Percentiles rank a stretch among this genome's conserved stretches.
These are phyloP conservation scores for Plantago major DNA, from an alignment of 257 asterid species.

Conservation along the genomic window DNA sequence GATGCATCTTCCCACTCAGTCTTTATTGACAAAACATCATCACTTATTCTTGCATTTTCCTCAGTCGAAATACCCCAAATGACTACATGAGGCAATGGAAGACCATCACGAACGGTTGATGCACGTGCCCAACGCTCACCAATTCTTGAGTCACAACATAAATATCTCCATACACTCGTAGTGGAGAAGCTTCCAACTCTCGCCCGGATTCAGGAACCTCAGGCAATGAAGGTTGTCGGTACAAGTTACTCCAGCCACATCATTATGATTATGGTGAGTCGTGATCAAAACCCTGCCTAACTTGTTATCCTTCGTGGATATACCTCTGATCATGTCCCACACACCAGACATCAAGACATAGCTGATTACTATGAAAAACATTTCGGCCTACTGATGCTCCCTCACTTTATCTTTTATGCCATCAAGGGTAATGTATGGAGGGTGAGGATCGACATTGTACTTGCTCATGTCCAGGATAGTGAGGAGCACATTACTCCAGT, in stretches of 20 bases:
- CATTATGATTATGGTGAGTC: background rate
- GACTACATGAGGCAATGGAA: too few species aligned
- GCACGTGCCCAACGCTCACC: background rate
- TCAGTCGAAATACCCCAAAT: too few species aligned
- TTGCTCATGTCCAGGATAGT: background rate
- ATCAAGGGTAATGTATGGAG: background rate
- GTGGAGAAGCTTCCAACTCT: background rate
- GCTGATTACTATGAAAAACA: background rate
- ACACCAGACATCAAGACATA: background rate
- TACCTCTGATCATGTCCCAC: background rate
- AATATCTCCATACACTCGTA: background rate
- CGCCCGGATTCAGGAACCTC: background rate
- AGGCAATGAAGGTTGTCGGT: background rate
- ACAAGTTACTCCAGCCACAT: background rate
- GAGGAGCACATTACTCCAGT: background rate
- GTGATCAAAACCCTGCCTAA: background rate
- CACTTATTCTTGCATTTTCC: too few species aligned
- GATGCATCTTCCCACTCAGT: background rate
- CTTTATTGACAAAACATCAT: too few species aligned
- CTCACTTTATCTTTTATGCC: background rate
- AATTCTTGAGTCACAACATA: background rate
- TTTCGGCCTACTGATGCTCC: background rate
- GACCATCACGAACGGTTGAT: background rate
- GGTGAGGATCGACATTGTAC: background rate
- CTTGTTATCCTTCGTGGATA: background rate